Percentiles rank a stretch among this genome's conserved stretches.
These are phyloP conservation scores for Plasmodium yoelii DNA, from an alignment of 169 alveolate species.

Conservation along the genomic window DNA sequence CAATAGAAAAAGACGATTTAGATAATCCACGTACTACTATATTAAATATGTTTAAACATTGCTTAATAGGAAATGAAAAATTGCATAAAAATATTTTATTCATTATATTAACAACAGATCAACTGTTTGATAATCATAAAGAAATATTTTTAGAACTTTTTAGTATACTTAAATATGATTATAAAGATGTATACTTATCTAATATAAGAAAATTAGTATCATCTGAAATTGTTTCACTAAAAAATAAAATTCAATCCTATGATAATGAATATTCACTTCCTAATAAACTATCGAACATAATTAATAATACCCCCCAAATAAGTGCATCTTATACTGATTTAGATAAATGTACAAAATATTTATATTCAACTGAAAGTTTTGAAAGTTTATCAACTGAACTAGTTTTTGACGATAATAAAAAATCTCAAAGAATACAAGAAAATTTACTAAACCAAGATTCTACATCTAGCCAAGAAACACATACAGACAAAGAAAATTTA, in stretches of 20 bases:
- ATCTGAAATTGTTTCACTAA: constrained; percentile 50
- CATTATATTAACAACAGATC: constrained; percentile 59
- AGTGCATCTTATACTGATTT: constrained; percentile 43
- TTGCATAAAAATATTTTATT: constrained; percentile 57
- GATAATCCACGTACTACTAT: constrained; percentile 56
- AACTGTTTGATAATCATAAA: constrained; percentile 58
- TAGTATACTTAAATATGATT: constrained; percentile 32
- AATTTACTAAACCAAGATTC: not conserved
- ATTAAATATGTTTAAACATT: constrained; percentile 47
- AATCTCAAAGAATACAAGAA: not conserved
- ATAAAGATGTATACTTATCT: constrained; percentile 42
- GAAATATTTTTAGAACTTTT: constrained; percentile 67
- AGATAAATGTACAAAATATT: constrained; percentile 10
- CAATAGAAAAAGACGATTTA: constrained; percentile 60
- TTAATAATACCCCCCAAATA: constrained; percentile 10
- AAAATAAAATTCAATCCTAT: constrained; percentile 43
- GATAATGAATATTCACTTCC: not conserved
- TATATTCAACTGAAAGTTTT: not conserved
- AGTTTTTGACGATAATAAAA: not conserved
- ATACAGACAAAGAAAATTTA: not conserved
- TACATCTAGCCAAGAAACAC: not conserved
- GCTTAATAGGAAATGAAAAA: constrained; percentile 62
- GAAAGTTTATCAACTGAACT: constrained; percentile 15
- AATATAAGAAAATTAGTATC: constrained; percentile 55
- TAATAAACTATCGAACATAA: constrained; percentile 6